A percentile compares a stretch with the other conserved stretches of the same genome.
These are phyloP conservation scores for Pseudocercospora fijiensis DNA, from an alignment of 2,329 filamentous ascomycete genomes.

Conservation along the genomic window DNA sequence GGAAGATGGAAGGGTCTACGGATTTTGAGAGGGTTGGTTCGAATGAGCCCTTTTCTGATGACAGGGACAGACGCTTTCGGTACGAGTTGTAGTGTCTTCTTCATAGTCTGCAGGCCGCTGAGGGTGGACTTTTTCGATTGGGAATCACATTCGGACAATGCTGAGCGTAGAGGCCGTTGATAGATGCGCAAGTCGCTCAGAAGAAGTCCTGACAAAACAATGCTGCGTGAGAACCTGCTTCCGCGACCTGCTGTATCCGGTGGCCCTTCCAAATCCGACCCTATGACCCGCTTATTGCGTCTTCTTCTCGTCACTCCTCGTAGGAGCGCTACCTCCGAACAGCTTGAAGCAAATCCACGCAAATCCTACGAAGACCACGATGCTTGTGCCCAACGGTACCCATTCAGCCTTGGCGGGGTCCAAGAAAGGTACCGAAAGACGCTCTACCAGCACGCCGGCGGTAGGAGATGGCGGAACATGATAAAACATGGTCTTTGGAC, in stretches of 20 bases:
- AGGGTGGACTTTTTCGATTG: no score
- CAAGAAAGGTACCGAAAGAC: constrained; percentile 43
- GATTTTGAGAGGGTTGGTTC: neutral
- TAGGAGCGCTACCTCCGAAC: constrained; percentile 10
- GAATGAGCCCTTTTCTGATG: neutral
- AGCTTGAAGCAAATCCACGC: constrained; percentile 47
- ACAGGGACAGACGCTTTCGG: neutral
- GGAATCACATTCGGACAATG: no score
- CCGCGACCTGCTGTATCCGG: neutral
- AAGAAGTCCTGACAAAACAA: neutral
- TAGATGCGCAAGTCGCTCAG: neutral
- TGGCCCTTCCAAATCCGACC: neutral
- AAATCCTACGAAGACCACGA: constrained; percentile 46
- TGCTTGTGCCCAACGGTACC: constrained; percentile 47
- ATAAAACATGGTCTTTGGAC: constrained; percentile 76
- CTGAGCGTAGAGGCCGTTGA: neutral
- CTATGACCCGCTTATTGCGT: neutral
- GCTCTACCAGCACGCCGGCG: constrained; percentile 26
- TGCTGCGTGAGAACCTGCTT: neutral
- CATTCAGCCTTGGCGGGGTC: constrained; percentile 38
- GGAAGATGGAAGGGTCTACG: neutral
- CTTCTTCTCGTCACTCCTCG: constrained; percentile 9
- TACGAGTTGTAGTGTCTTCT: neutral
- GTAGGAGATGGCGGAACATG: constrained; percentile 52
- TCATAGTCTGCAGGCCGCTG: no score